phyloP scores from a whole-genome alignment of 371 early-diverging fungal genomes.

The Mucor indicus region DNA sequence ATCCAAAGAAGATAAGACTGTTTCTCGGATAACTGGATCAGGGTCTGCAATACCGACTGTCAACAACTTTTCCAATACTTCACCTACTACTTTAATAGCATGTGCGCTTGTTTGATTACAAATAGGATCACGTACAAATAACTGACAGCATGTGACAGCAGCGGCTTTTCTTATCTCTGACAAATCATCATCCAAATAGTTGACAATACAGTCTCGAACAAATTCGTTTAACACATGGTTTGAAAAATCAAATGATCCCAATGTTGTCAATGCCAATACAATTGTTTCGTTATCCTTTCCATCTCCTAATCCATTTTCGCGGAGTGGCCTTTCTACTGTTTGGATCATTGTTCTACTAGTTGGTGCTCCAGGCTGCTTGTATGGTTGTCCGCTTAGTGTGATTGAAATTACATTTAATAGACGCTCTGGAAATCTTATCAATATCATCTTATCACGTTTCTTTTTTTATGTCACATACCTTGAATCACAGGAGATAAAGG shows the following conservation, averaged over 20 bases:
- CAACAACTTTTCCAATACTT: slow-evolving; percentile 84
- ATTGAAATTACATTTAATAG: slow-evolving; percentile 87
- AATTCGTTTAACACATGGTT: slow-evolving; percentile 86
- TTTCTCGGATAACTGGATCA: slow-evolving; percentile 78
- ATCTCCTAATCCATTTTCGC: slow-evolving; percentile 43
- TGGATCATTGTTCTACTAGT: slow-evolving; percentile 36
- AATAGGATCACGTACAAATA: slow-evolving; percentile 75
- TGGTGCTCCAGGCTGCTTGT: slow-evolving; percentile 81
- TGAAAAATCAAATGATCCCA: slow-evolving; percentile 87
- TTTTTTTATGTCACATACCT: slow-evolving; percentile 50
- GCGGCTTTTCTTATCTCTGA: slow-evolving; percentile 85
- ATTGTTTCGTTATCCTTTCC: slow-evolving; percentile 74
- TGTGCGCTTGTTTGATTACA: slow-evolving; percentile 80
- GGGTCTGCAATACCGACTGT: slow-evolving; percentile 91
- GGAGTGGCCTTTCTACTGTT: slow-evolving; percentile 40
- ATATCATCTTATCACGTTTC: background rate
- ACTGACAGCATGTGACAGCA: slow-evolving; percentile 84
- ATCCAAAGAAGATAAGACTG: slow-evolving; percentile 78
- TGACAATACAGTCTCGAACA: slow-evolving; percentile 82
- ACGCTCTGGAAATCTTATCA: slow-evolving; percentile 57
- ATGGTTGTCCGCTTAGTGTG: slow-evolving; percentile 83
- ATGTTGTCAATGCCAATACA: slow-evolving; percentile 82
- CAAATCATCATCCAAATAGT: slow-evolving; percentile 85
- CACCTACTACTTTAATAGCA: slow-evolving; percentile 84
- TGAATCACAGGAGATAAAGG: slow-evolving; percentile 85